A percentile compares a stretch with the other conserved stretches of the same genome.
These are phyloP conservation scores for Dactylonectria estremocensis DNA, from an alignment of 2,329 filamentous ascomycete genomes.

Conservation along the genomic window DNA sequence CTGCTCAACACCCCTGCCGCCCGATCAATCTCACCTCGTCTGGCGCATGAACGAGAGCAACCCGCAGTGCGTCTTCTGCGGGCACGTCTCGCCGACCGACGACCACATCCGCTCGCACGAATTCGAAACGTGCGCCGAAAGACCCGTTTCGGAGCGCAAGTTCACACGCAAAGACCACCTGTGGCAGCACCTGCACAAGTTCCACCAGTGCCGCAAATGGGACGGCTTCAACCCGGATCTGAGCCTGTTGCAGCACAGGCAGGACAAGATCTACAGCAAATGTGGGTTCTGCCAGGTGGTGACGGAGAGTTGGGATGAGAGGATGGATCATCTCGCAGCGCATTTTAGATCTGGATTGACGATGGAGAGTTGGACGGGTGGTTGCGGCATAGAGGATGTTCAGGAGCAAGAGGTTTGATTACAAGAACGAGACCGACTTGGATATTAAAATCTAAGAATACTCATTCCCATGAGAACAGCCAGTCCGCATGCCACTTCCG, in stretches of 20 bases:
- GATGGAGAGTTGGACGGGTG: slow-evolving; percentile 48
- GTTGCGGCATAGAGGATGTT: slow-evolving; percentile 41
- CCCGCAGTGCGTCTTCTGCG: slow-evolving; percentile 59
- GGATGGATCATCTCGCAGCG: slow-evolving; percentile 48
- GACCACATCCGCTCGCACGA: slow-evolving; percentile 58
- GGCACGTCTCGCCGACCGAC: slow-evolving; percentile 50
- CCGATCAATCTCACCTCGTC: slow-evolving; percentile 59
- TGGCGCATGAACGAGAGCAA: slow-evolving; percentile 64
- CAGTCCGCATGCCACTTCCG: too few relatives aligned
- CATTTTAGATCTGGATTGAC: slow-evolving; percentile 51
- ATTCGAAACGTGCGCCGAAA: slow-evolving; percentile 66
- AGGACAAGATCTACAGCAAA: slow-evolving; percentile 47
- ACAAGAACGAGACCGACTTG: not conserved
- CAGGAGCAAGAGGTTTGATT: slow-evolving; percentile 28
- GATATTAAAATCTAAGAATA: too few relatives aligned
- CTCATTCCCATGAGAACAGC: too few relatives aligned
- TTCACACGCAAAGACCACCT: slow-evolving; percentile 61
- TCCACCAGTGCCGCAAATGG: slow-evolving; percentile 62
- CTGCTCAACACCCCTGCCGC: slow-evolving; percentile 60
- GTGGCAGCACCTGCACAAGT: slow-evolving; percentile 60
- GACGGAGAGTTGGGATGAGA: slow-evolving; percentile 49
- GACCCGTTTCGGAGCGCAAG: slow-evolving; percentile 57
- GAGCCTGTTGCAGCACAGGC: slow-evolving; percentile 50
- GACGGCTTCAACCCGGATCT: slow-evolving; percentile 64
- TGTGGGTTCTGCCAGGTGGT: slow-evolving; percentile 50